Evolutionary conservation across 805 yeast genomes (phyloP), one percentile per base, ranked within the genome.

Genomic region (Yueomyces sp.): DNA sequence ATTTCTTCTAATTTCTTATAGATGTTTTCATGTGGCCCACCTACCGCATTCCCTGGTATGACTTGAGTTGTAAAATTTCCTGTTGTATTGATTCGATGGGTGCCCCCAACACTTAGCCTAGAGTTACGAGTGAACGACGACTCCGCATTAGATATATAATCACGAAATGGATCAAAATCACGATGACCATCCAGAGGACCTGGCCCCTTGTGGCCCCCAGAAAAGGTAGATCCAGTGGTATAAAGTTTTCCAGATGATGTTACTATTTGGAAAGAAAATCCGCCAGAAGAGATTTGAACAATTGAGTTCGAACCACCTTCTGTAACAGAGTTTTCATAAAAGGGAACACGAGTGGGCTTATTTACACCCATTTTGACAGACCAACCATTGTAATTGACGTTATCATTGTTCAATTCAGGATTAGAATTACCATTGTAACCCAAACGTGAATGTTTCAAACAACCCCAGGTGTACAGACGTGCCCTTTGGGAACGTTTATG

Each of bases 191-290:
- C 51, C 4, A 12, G 28, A 3, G 74, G 72, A 0, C 72, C 74
- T 0, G 74, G 72, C 19, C 65, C 67, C 1, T 54, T 53, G 42
- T 61, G 56, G 5, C 70, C 71, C 5, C 68, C 69, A 41, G 66
- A 64, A 56, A 64, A 65, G 9, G 60, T 64, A 33, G 58, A 50
- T 0, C 82, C 85, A 4, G 81, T 73, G 32, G 67, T 67, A 56
- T 67, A 80, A 4, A 82, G 54, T 4, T 70, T 63, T 1, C 88
- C 87, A 1, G 67, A 57, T 30, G 67, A 66, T 0, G 81, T 72
- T 34, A 81, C 60, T 2, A 81, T 62, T 42, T 77, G 76, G 47
- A 79, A 76, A 3, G 79, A 71, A 52, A 69, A 81, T 2, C 90
- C 90, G 31, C 82, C 82, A 6, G 79, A 77, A 28, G 73, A 65